Conservation (phyloP, 176 grass and related monocot genomes). For the Puccinellia tenuiflora region DNA sequence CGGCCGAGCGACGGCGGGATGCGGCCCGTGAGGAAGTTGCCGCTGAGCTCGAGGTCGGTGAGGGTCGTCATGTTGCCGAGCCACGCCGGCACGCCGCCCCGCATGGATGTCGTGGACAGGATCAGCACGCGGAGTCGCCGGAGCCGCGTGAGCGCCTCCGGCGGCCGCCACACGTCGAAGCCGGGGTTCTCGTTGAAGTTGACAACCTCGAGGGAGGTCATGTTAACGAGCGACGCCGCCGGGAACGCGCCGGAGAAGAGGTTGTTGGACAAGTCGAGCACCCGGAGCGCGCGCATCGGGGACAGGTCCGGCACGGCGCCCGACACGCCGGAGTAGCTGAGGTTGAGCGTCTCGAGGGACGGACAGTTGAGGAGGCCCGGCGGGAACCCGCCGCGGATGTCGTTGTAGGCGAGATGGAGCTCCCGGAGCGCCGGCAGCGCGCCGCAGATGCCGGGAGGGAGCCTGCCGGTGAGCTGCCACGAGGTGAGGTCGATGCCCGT, state of each 20-base stretch:
- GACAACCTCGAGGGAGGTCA: slow-evolving; percentile 50
- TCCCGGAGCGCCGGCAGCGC: slow-evolving; percentile 53
- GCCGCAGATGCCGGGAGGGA: slow-evolving; percentile 50
- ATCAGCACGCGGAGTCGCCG: slow-evolving; percentile 53
- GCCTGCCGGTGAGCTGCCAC: slow-evolving; percentile 53
- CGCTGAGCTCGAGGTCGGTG: slow-evolving; percentile 77
- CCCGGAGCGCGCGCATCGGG: slow-evolving; percentile 23
- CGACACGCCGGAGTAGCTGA: slow-evolving; percentile 50
- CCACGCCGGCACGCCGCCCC: slow-evolving; percentile 65
- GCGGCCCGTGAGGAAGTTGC: slow-evolving; percentile 53
- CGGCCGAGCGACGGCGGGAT: slow-evolving; percentile 48
- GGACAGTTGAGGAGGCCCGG: slow-evolving; percentile 52
- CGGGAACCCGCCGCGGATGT: slow-evolving; percentile 63
- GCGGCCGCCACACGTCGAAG: slow-evolving; percentile 59
- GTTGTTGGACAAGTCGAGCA: slow-evolving; percentile 68
- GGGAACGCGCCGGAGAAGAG: slow-evolving; percentile 76
- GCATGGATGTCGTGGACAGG: slow-evolving; percentile 67
- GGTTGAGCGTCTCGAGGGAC: slow-evolving; percentile 62
- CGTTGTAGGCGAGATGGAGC: slow-evolving; percentile 50
- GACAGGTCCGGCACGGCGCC: slow-evolving; percentile 66
- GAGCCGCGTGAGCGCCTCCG: slow-evolving; percentile 42
- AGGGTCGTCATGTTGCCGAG: slow-evolving; percentile 93
- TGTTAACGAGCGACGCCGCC: slow-evolving; percentile 38
- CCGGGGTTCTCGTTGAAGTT: slow-evolving; percentile 91
- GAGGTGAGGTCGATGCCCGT: slow-evolving; percentile 64